phyloP scores from a whole-genome alignment of 257 asterid genomes.

The Prunella vulgaris region DNA sequence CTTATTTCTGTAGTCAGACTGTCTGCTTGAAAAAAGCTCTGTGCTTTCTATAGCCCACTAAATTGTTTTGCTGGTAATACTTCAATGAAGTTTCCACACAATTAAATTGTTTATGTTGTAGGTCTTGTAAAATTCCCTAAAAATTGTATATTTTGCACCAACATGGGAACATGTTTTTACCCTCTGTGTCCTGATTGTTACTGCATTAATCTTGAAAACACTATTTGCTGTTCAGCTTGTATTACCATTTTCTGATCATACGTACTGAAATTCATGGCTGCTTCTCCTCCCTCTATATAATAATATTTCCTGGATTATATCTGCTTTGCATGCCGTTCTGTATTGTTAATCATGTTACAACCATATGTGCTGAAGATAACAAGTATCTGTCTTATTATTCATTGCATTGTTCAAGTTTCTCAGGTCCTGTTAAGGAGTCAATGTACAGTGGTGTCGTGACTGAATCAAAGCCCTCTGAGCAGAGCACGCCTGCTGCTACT shows the following conservation, averaged over 20 bases:
- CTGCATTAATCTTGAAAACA: constrained; percentile 1
- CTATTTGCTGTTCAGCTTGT: constrained; percentile 3
- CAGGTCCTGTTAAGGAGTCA: constrained; percentile 79
- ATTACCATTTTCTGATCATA: constrained; percentile 3
- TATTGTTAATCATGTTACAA: background rate
- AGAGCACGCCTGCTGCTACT: constrained; percentile 27
- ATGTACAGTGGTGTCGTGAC: constrained; percentile 35
- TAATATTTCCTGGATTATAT: constrained; percentile 6
- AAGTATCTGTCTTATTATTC: constrained; percentile 48
- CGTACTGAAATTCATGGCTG: constrained; percentile 14
- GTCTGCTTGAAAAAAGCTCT: background rate
- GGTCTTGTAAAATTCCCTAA: background rate
- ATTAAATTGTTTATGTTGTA: background rate
- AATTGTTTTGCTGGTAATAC: background rate
- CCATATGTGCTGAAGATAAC: constrained; percentile 12
- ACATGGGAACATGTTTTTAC: background rate
- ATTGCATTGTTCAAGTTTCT: constrained; percentile 68
- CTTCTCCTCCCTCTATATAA: constrained; percentile 11
- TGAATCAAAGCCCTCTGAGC: constrained; percentile 48
- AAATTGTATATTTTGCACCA: background rate
- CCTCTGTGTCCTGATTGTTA: background rate
- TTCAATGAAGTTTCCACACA: background rate
- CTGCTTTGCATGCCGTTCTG: constrained; percentile 16
- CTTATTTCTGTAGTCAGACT: background rate
- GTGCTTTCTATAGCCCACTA: background rate